Evolutionary conservation across 257 asterid species (phyloP).

Genomic region (Capsicum rhomboideum): DNA sequence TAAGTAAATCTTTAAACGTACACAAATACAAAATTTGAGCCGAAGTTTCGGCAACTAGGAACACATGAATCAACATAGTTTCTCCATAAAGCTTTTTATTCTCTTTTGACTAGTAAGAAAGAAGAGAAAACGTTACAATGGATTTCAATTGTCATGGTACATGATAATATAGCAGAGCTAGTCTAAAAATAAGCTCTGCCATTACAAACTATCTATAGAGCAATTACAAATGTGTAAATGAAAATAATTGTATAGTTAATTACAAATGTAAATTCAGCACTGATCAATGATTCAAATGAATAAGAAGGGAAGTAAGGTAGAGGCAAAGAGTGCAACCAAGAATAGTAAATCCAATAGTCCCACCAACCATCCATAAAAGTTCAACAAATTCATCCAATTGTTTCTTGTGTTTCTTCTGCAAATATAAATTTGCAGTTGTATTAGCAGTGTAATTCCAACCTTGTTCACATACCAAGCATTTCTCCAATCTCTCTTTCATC

Average conservation of each 20-base stretch:
- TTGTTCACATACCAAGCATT: conserved; percentile 12
- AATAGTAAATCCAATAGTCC: conserved; percentile 38
- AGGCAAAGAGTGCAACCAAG: conserved; percentile 31
- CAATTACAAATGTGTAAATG: neutral
- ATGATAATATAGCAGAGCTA: neutral
- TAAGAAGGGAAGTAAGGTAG: conserved; percentile 24
- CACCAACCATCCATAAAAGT: conserved; percentile 14
- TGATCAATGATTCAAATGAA: conserved; percentile 19
- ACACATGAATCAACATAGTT: neutral
- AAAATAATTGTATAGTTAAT: neutral
- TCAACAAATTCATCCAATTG: conserved; percentile 9
- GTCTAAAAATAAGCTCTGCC: neutral
- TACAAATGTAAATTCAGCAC: neutral
- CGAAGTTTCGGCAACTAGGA: neutral
- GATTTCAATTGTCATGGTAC: neutral
- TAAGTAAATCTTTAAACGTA: no score
- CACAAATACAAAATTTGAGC: neutral
- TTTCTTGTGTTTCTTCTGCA: neutral
- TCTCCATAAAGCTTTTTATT: neutral
- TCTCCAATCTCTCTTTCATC: conserved; percentile 35
- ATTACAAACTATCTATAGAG: neutral
- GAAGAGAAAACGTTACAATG: neutral
- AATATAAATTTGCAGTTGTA: neutral
- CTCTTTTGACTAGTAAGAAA: neutral
- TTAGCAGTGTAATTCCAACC: conserved; percentile 34